Evolutionary conservation across 2,329 filamentous ascomycete species (phyloP).

Genomic region (Aspergillus sojae): DNA sequence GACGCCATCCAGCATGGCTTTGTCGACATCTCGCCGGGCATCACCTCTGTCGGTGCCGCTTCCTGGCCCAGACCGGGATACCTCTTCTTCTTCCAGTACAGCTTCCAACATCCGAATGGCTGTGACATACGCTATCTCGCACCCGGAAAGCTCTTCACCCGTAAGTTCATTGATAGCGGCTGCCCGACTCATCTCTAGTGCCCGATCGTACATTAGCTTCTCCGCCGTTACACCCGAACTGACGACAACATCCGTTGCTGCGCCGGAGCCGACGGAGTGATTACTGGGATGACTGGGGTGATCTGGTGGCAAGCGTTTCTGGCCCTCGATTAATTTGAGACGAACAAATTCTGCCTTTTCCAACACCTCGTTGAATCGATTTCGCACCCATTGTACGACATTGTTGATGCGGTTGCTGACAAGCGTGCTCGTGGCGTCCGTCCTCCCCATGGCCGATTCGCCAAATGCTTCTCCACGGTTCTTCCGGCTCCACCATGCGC

Average conservation of each 20-base stretch:
- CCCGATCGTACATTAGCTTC: constrained; percentile 97
- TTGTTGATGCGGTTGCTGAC: constrained; percentile 77
- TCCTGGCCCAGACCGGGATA: constrained; percentile 34
- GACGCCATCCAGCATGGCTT: constrained; percentile 44
- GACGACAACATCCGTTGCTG: constrained; percentile 75
- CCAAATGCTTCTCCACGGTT: constrained; percentile 64
- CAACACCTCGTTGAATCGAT: constrained; percentile 92
- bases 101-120: constrained; percentile 95
- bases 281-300: constrained; percentile 87
- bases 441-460: constrained; percentile 47
- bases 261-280: constrained; percentile 63
- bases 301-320: constrained; percentile 78
- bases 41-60: constrained; percentile 10
- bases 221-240: constrained; percentile 91
- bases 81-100: constrained; percentile 80
- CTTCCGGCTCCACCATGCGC: constrained; percentile 85
- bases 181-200: constrained; percentile 91
- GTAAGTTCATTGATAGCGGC: constrained; percentile 96
- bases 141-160: constrained; percentile 82
- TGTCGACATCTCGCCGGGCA: constrained; percentile 18
- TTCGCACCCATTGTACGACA: constrained; percentile 92
- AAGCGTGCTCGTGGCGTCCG: constrained; percentile 53
- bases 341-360: constrained; percentile 97
- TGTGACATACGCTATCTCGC: constrained; percentile 90
- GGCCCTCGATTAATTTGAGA: constrained; percentile 81